These are phyloP conservation scores for Cadophora gregata DNA, from an alignment of 2,329 filamentous ascomycete species.

Conservation along the genomic window DNA sequence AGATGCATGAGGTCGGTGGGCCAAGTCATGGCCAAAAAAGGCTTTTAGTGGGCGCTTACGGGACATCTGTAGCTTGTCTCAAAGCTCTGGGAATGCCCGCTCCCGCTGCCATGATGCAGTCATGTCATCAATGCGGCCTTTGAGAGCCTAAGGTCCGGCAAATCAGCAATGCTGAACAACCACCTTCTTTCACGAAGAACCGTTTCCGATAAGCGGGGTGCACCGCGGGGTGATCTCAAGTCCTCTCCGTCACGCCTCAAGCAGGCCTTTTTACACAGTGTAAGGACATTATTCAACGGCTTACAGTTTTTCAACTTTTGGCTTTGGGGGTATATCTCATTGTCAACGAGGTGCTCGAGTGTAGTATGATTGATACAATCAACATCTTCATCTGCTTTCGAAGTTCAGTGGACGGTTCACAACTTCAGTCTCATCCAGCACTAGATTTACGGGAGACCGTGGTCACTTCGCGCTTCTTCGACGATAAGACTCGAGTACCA, in stretches of 20 bases:
- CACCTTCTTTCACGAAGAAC: background rate
- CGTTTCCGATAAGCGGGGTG: background rate
- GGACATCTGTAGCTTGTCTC: background rate
- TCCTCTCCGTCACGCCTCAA: too few species aligned
- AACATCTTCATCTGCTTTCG: too few species aligned
- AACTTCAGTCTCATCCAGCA: too few species aligned
- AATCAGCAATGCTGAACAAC: background rate
- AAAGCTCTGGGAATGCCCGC: background rate
- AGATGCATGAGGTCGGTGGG: background rate
- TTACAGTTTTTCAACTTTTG: too few species aligned
- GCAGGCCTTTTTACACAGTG: background rate
- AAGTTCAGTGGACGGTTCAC: too few species aligned
- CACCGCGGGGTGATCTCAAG: background rate
- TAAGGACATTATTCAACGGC: too few species aligned
- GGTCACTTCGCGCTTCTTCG: too few species aligned
- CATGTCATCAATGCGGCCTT: background rate
- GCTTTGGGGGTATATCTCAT: background rate
- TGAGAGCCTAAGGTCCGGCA: background rate
- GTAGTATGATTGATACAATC: background rate
- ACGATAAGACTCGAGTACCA: too few species aligned
- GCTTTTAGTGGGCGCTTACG: constrained; percentile 4
- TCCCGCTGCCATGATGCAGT: background rate
- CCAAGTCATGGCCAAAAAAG: background rate
- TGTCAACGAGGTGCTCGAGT: background rate
- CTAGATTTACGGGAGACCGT: too few species aligned